Evolutionary conservation across 1,284 basidiomycete species (phyloP).

Genomic region (Erythrobasidium hasegawianum): DNA sequence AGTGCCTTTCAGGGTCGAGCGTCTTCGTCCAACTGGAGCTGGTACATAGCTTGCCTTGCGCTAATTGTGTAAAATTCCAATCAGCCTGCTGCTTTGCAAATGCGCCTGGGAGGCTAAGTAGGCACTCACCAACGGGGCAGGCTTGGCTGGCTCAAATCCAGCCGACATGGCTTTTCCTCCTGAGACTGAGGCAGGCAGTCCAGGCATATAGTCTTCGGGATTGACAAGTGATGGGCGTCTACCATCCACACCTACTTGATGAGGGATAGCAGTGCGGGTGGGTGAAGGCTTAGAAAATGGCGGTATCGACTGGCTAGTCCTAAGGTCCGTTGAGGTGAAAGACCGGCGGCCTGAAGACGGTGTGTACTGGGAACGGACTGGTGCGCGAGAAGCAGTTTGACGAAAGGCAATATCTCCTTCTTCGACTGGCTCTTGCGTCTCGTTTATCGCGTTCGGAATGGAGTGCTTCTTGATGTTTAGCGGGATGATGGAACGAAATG

Average conservation of each 20-base stretch:
- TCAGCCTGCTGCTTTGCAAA: not conserved
- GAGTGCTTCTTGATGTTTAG: too few relatives aligned
- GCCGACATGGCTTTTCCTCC: slow-evolving; percentile 18
- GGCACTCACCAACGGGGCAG: slow-evolving; percentile 7
- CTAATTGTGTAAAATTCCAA: not conserved
- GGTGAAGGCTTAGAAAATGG: not conserved
- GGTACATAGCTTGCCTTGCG: slow-evolving; percentile 11
- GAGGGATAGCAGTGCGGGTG: not conserved
- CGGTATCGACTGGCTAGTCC: not conserved
- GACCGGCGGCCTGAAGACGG: not conserved
- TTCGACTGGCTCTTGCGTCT: too few relatives aligned
- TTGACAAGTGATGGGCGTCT: slow-evolving; percentile 32
- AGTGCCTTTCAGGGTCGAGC: not conserved
- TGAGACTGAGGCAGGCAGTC: slow-evolving; percentile 7
- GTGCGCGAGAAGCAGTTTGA: not conserved
- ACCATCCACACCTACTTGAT: not conserved
- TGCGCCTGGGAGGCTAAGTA: not conserved
- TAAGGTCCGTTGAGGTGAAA: not conserved
- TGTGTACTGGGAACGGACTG: not conserved
- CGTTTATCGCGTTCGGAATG: too few relatives aligned
- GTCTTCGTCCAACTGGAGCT: not conserved
- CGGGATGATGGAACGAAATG: too few relatives aligned
- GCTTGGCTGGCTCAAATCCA: slow-evolving; percentile 25
- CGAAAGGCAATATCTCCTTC: not conserved
- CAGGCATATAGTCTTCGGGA: slow-evolving; percentile 36